These are phyloP conservation scores for Starmerella bombicola DNA, from an alignment of 805 yeast genomes.

Conservation along the genomic window DNA sequence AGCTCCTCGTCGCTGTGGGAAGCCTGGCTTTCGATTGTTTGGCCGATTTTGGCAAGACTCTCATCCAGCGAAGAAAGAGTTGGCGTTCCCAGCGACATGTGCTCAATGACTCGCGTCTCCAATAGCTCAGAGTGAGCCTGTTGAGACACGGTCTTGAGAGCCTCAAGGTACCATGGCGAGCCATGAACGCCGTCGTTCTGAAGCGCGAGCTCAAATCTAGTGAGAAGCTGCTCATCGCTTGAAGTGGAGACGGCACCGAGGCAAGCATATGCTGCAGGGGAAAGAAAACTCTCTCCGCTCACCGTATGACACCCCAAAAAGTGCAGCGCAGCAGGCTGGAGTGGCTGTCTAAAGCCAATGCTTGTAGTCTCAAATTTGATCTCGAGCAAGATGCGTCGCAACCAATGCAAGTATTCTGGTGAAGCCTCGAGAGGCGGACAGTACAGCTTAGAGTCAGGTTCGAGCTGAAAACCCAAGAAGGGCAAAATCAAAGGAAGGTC, in stretches of 20 bases:
- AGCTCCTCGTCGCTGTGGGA: constrained; percentile 14
- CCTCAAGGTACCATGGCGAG: constrained; percentile 45
- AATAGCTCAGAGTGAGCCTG: constrained; percentile 37
- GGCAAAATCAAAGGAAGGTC: constrained; percentile 15
- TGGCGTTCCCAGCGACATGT: constrained; percentile 40
- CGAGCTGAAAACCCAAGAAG: constrained; percentile 22
- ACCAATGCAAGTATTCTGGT: neutral
- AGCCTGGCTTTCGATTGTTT: constrained; percentile 16
- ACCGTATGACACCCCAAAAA: constrained; percentile 1
- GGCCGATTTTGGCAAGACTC: constrained; percentile 32
- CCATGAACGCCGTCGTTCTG: constrained; percentile 34
- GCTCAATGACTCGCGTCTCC: constrained; percentile 34
- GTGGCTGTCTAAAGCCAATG: constrained; percentile 2
- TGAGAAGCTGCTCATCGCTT: constrained; percentile 37
- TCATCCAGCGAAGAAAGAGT: constrained; percentile 38
- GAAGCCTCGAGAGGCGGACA: constrained; percentile 10
- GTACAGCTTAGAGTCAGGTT: constrained; percentile 10
- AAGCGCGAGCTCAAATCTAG: constrained; percentile 36
- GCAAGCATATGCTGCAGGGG: constrained; percentile 18
- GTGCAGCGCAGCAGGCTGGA: constrained; percentile 3
- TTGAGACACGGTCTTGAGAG: constrained; percentile 41
- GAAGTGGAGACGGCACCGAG: constrained; percentile 18
- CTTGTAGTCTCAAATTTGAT: constrained; percentile 4
- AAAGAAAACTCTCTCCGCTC: constrained; percentile 3
- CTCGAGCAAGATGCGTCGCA: constrained; percentile 14